Base-by-base conservation (phyloP, 1,284 basidiomycete genomes). In the Fomitopsis schrenkii region DNA sequence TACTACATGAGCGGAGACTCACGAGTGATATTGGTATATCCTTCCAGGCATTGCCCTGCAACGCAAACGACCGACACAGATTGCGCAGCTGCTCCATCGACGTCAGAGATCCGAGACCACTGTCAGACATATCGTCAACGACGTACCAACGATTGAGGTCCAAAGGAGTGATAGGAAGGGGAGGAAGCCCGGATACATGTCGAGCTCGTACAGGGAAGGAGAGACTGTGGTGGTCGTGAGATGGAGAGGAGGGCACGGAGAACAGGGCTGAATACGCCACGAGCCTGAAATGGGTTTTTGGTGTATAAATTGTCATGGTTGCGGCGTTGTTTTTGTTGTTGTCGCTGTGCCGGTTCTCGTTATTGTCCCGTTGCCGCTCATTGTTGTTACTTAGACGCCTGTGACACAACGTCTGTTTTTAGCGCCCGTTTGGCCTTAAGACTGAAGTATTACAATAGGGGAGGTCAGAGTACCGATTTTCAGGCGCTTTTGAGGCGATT, bases 21-120 rank as follows among this genome's bases (percentile, higher is more conserved):
- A 91, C 89, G 79, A 57, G 88, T 87, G 22, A 79, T 83, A 68
- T 91, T 90, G 35, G 87, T 83, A 74, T 77, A 83, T 62, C 89
- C 89, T 74, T 91, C 80, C 62, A 91, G 76, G 78, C 89, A 91
- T 88, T 91, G 89, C 66, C 89, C 90, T 72, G 89, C 87, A 88
- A 90, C 77, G 80, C 89, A 91, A 62, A 91, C 78, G 62, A 91
- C 85, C 59, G 85, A 77, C 69, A 79, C 76, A 69, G 81, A 79
- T 77, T 86, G 83, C 63, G 85, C 84, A 72, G 78, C 85, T 67
- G 35, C 19, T 28, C 14, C 80, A 22, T 55, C 5, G 45, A 36
- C 15, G 7, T 33, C 38, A 61, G 48, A 46, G 26, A 26, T 7
- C 22, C 22, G 2, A 55, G 4, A 12, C 48, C 28, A 68, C 26